Evolutionary conservation across 2,329 filamentous ascomycete species (phyloP), one percentile per base, ranked within the genome.

Genomic region (Exophiala dermatitidis): DNA sequence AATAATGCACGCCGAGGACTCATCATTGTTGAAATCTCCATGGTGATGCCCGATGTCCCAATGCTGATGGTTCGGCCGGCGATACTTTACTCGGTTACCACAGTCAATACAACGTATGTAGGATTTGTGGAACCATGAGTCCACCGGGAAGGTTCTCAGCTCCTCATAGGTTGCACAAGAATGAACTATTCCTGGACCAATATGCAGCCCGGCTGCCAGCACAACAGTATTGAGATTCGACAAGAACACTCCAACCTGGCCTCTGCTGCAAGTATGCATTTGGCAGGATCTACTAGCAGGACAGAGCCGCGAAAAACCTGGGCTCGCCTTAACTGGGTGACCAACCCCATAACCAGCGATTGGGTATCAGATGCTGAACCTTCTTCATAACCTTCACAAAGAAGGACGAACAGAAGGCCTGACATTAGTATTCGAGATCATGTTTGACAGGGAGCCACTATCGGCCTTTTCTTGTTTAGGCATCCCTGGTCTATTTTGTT

Each of bases 131-230:
- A 37, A 52, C 51, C n/a, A 8, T 6, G 50, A 55, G 45, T 46
- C 57, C 53, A 51, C 48, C 48, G 52, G 52, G 57, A 52, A 57
- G 57, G 57, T 57, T 57, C 53, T 46, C 50, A 52, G 48, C 38
- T 48, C 57, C 54, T 57, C 57, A 57, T 57, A 36, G 34, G 54
- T 59, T 31, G 30, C 46, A 57, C 57, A 54, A 32, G 33, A 12
- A 30, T 37, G 10, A 42, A 36, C 54, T 59, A 59, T 57, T 57
- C 57, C 53, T 59, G 54, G 57, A 26, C 43, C 28, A 38, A 48
- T 5, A 28, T 54, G 57, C 48, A 50, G 53, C 49, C 51, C 41
- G 52, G 40, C 46, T 52, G 44, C 34, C 45, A 48, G 51, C 34
- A 37, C 42, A 26, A 26, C 43, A 50, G 48, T 42, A 54, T 52